A percentile compares a stretch with the other conserved stretches of the same genome.
phyloP scores from a whole-genome alignment of 2,329 filamentous ascomycete species.

The Coniella vitis region DNA sequence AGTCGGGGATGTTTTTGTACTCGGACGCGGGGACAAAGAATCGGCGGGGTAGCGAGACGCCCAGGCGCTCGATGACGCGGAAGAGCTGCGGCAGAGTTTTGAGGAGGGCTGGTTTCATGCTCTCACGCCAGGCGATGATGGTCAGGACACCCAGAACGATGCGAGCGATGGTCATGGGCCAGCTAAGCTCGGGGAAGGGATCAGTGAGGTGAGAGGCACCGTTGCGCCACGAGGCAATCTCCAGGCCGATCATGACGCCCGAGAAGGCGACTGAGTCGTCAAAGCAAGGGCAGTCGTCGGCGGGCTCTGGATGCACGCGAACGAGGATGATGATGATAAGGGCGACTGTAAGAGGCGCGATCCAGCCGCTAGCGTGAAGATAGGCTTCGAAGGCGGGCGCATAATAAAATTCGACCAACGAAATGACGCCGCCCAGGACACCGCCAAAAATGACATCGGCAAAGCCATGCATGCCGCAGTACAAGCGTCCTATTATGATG shows the following conservation, averaged over 20 bases:
- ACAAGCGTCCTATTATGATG: slow-evolving; percentile 84
- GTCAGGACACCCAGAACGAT: slow-evolving; percentile 74
- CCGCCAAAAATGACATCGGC: slow-evolving; percentile 82
- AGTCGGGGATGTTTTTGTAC: slow-evolving; percentile 74
- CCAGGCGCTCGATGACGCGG: slow-evolving; percentile 72
- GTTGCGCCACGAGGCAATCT: slow-evolving; percentile 80
- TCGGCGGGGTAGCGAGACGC: slow-evolving; percentile 73
- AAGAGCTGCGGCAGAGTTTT: slow-evolving; percentile 77
- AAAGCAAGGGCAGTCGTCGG: slow-evolving; percentile 94
- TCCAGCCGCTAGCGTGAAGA: slow-evolving; percentile 58
- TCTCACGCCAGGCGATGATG: slow-evolving; percentile 84
- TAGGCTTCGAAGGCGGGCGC: slow-evolving; percentile 61
- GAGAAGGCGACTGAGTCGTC: slow-evolving; percentile 93
- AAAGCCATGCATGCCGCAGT: slow-evolving; percentile 99
- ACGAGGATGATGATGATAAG: slow-evolving; percentile 68
- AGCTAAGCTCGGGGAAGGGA: slow-evolving; percentile 50
- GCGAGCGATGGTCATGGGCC: slow-evolving; percentile 55
- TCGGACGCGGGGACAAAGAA: slow-evolving; percentile 89
- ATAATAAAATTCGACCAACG: slow-evolving; percentile 53
- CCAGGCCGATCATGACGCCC: slow-evolving; percentile 79
- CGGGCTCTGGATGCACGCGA: slow-evolving; percentile 88
- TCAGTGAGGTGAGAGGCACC: slow-evolving; percentile 42
- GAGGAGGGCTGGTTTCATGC: slow-evolving; percentile 79
- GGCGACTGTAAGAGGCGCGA: slow-evolving; percentile 57
- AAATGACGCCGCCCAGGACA: slow-evolving; percentile 62